A percentile compares a stretch with the other conserved stretches of the same genome.
Evolutionary conservation across 495 filamentous ascomycete genomes (phyloP).

Genomic region (Entonaema liquescens): DNA sequence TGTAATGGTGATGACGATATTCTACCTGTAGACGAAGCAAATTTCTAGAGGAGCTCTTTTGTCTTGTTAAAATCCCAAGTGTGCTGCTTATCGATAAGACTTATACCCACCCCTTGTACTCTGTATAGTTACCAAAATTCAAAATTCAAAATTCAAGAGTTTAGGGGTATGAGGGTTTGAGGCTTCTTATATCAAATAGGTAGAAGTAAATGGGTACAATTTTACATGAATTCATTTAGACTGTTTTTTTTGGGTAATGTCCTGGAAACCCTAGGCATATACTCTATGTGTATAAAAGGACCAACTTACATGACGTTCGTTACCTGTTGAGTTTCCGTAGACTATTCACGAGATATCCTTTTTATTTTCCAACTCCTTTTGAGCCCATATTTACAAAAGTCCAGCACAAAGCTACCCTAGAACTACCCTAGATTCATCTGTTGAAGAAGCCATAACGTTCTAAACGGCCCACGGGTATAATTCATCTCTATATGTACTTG

Average conservation of each 20-base stretch:
- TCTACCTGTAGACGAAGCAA: not conserved
- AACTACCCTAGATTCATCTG: slow-evolving; percentile 6
- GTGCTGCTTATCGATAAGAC: slow-evolving; percentile 7
- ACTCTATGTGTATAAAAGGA: not conserved
- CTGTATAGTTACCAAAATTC: not conserved
- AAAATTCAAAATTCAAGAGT: not conserved
- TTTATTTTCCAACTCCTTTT: not conserved
- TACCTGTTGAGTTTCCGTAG: no score
- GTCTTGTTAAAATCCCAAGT: not conserved
- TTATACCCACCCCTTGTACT: not conserved
- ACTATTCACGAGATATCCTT: not conserved
- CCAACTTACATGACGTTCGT: no score
- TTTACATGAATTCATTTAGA: not conserved
- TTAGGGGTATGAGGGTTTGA: not conserved
- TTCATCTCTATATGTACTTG: slow-evolving; percentile 72
- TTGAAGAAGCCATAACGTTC: slow-evolving; percentile 22
- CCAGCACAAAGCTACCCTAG: no score
- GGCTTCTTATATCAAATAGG: not conserved
- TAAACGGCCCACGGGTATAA: not conserved
- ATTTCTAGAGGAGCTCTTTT: not conserved
- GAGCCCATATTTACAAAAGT: not conserved
- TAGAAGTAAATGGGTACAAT: not conserved
- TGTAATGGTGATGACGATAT: not conserved
- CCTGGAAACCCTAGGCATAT: no score
- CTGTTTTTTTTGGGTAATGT: no score